Conservation (phyloP, 345 rosid genomes). For the Zanthoxylum bungeanum region DNA sequence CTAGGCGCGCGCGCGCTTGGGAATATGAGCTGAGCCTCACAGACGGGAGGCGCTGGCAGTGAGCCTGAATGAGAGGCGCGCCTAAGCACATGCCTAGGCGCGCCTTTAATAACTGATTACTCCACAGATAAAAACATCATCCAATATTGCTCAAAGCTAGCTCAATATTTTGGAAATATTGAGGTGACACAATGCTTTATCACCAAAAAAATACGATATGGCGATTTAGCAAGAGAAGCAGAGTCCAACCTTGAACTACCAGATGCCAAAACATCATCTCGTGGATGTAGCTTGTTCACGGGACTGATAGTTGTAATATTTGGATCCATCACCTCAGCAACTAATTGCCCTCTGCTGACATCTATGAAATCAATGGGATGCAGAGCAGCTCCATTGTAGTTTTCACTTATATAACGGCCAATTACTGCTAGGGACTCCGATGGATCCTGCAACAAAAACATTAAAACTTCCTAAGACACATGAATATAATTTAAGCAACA, state of each 20-base stretch:
- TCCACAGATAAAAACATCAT: not conserved
- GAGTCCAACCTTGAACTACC: slow-evolving; percentile 85
- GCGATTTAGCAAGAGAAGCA: not conserved
- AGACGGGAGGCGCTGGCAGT: too few relatives aligned
- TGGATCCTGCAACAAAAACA: slow-evolving; percentile 55
- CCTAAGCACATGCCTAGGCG: too few relatives aligned
- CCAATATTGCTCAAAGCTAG: not conserved
- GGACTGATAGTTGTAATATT: slow-evolving; percentile 91
- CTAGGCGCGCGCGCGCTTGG: too few relatives aligned
- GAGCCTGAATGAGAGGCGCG: too few relatives aligned
- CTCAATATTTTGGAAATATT: not conserved
- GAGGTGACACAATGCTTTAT: not conserved
- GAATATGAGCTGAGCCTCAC: too few relatives aligned
- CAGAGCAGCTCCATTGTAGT: slow-evolving; percentile 78
- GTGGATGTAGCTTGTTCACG: slow-evolving; percentile 90
- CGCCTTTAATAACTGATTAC: too few relatives aligned
- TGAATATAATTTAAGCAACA: not conserved
- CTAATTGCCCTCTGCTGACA: slow-evolving; percentile 72
- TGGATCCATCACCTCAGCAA: slow-evolving; percentile 95
- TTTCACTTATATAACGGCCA: slow-evolving; percentile 94
- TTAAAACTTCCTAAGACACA: not conserved
- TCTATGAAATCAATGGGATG: slow-evolving; percentile 97
- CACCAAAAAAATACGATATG: not conserved
- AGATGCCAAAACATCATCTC: slow-evolving; percentile 87
- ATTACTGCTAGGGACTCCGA: slow-evolving; percentile 83